Conservation (phyloP, 495 filamentous ascomycete genomes). For the Geopyxis carbonaria region DNA sequence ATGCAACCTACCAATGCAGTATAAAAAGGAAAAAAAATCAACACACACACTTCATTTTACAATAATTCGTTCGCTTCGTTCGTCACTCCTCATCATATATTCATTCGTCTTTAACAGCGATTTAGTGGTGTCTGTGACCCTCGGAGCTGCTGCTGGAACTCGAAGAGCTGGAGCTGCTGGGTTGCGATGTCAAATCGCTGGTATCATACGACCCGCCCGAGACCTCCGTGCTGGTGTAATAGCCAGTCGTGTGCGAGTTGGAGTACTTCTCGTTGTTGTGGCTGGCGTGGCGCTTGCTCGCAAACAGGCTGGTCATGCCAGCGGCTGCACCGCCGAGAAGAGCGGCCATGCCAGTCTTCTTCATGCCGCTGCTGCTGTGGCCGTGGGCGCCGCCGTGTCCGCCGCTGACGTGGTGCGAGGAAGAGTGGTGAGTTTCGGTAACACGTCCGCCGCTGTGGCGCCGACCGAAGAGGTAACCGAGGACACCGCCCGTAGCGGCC, state of each 20-base stretch:
- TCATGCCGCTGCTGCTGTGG: conserved; percentile 3
- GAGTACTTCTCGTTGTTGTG: conserved; percentile 19
- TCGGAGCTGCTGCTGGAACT: conserved; percentile 3
- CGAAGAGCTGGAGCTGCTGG: conserved; percentile 10
- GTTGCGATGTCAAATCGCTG: conserved; percentile 6
- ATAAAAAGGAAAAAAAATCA: conserved; percentile 1
- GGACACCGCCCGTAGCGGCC: conserved; percentile 15
- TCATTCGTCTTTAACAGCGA: too few species aligned
- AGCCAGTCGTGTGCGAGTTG: conserved; percentile 13
- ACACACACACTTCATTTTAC: not conserved
- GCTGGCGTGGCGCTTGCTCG: conserved; percentile 8
- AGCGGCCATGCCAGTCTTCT: conserved; percentile 16
- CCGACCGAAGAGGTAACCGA: conserved; percentile 17
- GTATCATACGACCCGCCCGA: conserved; percentile 6
- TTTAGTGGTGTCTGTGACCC: conserved; percentile 4
- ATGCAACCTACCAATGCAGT: too few species aligned
- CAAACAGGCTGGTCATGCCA: conserved; percentile 19
- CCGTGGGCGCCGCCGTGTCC: conserved; percentile 9
- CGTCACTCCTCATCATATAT: too few species aligned
- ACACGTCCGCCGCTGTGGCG: conserved; percentile 5
- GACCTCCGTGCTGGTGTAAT: conserved; percentile 16
- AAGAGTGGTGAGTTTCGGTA: conserved; percentile 1
- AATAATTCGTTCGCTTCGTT: too few species aligned
- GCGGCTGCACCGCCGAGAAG: conserved; percentile 23
- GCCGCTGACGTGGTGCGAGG: conserved; percentile 1